These are phyloP conservation scores for Lipomyces anomalus DNA, from an alignment of 805 yeast genomes.

Conservation along the genomic window DNA sequence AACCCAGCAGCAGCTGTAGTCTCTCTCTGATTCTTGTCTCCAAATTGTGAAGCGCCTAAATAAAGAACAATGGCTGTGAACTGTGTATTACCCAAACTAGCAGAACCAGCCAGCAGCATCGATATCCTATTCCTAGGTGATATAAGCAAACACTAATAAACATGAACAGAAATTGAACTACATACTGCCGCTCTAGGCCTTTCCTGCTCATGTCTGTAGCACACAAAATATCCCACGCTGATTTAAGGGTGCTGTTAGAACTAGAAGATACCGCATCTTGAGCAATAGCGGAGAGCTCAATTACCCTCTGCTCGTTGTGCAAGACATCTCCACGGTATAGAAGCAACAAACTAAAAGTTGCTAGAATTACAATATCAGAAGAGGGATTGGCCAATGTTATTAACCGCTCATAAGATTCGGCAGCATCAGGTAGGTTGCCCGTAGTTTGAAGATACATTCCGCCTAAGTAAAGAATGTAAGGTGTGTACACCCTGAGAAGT, in stretches of 20 bases:
- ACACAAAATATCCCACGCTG: constrained; percentile 10
- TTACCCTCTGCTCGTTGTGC: constrained; percentile 5
- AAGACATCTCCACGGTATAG: constrained; percentile 6
- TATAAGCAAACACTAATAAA: not conserved
- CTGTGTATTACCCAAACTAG: constrained; percentile 14
- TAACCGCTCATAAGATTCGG: constrained; percentile 9
- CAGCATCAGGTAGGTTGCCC: constrained; percentile 14
- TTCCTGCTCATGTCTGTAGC: not conserved
- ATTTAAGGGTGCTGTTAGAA: constrained; percentile 6
- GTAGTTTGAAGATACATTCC: constrained; percentile 23
- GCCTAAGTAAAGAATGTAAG: constrained; percentile 11
- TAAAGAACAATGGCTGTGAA: constrained; percentile 15
- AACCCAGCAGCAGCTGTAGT: constrained; percentile 13
- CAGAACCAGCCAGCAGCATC: constrained; percentile 6
- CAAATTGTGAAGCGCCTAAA: constrained; percentile 9
- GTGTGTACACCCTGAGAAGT: not conserved
- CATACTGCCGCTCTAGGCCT: constrained; percentile 4
- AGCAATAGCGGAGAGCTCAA: no score
- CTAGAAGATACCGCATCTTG: no score
- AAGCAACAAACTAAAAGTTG: constrained; percentile 5
- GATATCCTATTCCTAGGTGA: constrained; percentile 7
- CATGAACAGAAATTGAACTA: not conserved
- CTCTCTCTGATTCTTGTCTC: constrained; percentile 3
- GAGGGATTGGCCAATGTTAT: not conserved
- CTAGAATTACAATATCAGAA: constrained; percentile 12